Evolutionary conservation across 2,329 filamentous ascomycete species (phyloP), one percentile per base, ranked within the genome.

Genomic region (Exophiala sp.): DNA sequence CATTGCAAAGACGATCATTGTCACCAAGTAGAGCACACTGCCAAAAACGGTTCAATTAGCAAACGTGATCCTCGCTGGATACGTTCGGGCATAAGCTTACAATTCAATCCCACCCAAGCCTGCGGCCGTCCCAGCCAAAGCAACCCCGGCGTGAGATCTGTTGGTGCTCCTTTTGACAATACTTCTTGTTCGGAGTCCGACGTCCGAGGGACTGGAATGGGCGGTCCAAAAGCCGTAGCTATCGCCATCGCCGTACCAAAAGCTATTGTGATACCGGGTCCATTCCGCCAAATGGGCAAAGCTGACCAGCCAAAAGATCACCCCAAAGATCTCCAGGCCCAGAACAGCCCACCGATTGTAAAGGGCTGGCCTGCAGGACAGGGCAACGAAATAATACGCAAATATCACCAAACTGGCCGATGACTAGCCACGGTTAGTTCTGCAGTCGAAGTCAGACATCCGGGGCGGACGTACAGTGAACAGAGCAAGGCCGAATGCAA

Each of bases 321-420:
- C 55, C 2, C 55, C 51, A 21, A 57, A 48, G 21, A 48, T 47
- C 43, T 60, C 58, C 27, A 60, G 52, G 9, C 27, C 34, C 9
- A 60, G 48, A 11, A 60, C 44, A n/a, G 43, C 56, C 48, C 54
- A 58, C 16, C 51, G 51, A 21, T 55, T 57, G 52, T 60, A 60
- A 10, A 58, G 42, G 13, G n/a, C 24, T 18, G 54, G 50, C n/a
- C 45, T 47, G 38, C 48, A 43, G 11, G 53, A 58, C 13, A 60
- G 46, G 10, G 53, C 47, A 9, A 58, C 34, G 32, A 55, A 46
- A 46, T 58, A 60, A 35, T 60, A 60, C 18, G 34, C 49, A 27
- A 58, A 60, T 34, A 56, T 41, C 13, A 58, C 19, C 27, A 60
- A 48, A 3, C 51, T 58, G 7, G 41, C 49, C 19, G 52, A 56